Conservation (phyloP, 2,329 filamentous ascomycete species). For the Cercospora canescens region DNA sequence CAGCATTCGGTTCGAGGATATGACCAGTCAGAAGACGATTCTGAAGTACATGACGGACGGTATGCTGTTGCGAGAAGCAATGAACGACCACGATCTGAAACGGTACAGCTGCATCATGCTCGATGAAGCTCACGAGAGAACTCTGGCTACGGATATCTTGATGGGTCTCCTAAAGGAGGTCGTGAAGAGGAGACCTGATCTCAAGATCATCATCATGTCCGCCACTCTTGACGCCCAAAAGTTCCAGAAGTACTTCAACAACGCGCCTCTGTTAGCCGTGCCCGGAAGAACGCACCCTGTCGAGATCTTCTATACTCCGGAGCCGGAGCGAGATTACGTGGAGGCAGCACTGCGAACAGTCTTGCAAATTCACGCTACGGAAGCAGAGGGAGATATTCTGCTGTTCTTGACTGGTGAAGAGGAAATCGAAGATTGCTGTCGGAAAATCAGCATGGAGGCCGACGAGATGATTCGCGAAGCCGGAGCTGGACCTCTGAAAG, state of each 20-base stretch:
- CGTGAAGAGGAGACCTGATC: constrained; percentile 74
- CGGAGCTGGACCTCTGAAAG: constrained; percentile 82
- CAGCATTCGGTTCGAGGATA: constrained; percentile 98
- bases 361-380: constrained; percentile 91
- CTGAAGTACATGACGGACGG: constrained; percentile 99
- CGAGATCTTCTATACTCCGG: constrained; percentile 97
- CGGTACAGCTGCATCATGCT: constrained; percentile 98
- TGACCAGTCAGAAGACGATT: constrained; percentile 81
- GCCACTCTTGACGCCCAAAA: constrained; percentile 96
- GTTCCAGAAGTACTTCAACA: constrained; percentile 95
- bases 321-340: constrained; percentile 94
- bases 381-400: constrained; percentile 88
- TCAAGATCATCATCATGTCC: constrained; percentile 99
- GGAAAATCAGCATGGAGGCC: constrained; percentile 86
- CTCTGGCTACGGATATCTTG: constrained; percentile 92
- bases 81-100: constrained; percentile 89
- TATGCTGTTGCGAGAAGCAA: constrained; percentile 94
- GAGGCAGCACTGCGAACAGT: constrained; percentile 94
- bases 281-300: constrained; percentile 94
- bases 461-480: constrained; percentile 92
- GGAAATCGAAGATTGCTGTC: constrained; percentile 94
- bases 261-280: constrained; percentile 89
- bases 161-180: constrained; percentile 97
- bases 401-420: constrained; percentile 97
- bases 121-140: constrained; percentile 97